A percentile compares a stretch with the other conserved stretches of the same genome.
Evolutionary conservation across 306 rosid genomes (phyloP).

Genomic region (Senna siamea): DNA sequence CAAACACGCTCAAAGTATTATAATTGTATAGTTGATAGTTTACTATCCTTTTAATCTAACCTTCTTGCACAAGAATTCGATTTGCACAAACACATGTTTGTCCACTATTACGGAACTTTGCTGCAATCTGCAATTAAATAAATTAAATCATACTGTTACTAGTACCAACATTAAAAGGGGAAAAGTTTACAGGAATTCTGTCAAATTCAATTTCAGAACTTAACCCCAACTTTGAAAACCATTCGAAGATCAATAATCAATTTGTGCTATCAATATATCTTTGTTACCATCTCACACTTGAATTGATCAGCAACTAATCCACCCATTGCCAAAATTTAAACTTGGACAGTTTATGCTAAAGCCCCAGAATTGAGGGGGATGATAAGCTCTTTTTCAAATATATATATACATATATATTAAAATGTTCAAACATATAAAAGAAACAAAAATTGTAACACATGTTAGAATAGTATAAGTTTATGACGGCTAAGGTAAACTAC

Average conservation of each 20-base stretch:
- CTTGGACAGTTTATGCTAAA: not conserved
- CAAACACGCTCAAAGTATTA: constrained; percentile 9
- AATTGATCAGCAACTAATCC: constrained; percentile 23
- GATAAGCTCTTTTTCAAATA: not conserved
- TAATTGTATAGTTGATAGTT: constrained; percentile 19
- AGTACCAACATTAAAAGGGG: constrained; percentile 4
- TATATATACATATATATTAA: not conserved
- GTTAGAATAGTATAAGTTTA: too few species aligned
- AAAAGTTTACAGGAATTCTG: constrained; percentile 14
- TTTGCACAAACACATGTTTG: constrained; percentile 98
- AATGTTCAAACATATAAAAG: not conserved
- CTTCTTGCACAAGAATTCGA: constrained; percentile 95
- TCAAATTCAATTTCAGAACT: constrained; percentile 31
- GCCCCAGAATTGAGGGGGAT: constrained; percentile 1
- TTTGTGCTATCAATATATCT: constrained; percentile 7
- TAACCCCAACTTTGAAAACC: constrained; percentile 15
- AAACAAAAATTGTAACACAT: too few species aligned
- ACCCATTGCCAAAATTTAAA: constrained; percentile 17
- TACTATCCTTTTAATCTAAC: constrained; percentile 45
- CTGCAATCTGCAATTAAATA: constrained; percentile 68
- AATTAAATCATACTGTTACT: constrained; percentile 31
- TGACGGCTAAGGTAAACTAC: too few species aligned
- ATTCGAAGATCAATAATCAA: not conserved
- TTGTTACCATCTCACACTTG: constrained; percentile 14
- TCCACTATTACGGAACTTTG: constrained; percentile 95